Percentiles rank a stretch among this genome's conserved stretches.
Evolutionary conservation across 768 basidiomycete genomes (phyloP).

Genomic region (Infundibulicybe gibba): DNA sequence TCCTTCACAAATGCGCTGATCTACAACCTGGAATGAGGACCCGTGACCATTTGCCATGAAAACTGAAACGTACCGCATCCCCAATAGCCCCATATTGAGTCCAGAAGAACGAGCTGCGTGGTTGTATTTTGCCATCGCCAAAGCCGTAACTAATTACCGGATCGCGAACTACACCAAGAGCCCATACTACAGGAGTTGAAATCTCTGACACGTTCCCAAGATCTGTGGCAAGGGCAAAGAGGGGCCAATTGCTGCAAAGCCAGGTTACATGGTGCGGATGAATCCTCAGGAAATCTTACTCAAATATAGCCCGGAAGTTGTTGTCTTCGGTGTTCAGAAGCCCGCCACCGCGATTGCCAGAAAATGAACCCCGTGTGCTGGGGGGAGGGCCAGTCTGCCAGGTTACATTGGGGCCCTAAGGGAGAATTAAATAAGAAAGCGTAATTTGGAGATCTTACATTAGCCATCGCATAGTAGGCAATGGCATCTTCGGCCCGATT

Average conservation of each 20-base stretch:
- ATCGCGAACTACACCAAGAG: constrained; percentile 47
- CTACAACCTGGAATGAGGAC: constrained; percentile 18
- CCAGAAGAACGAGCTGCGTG: constrained; percentile 42
- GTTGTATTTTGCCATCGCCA: constrained; percentile 32
- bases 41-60: background rate
- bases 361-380: no score
- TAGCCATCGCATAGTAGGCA: constrained; percentile 40
- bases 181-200: constrained; percentile 34
- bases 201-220: constrained; percentile 41
- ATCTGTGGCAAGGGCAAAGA: constrained; percentile 49
- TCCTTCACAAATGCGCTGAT: constrained; percentile 39
- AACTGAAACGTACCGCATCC: constrained; percentile 24
- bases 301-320: constrained; percentile 50
- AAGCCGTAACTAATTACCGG: constrained; percentile 45
- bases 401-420: no score
- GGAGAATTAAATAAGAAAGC: no score
- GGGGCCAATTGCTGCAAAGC: constrained; percentile 49
- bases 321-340: constrained; percentile 53
- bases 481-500: constrained; percentile 50
- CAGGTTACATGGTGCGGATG: no score
- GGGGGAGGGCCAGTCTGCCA: no score
- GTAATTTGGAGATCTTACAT: constrained; percentile 17
- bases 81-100: constrained; percentile 32
- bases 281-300: no score
- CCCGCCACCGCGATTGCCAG: background rate